Base-by-base conservation (phyloP, 2,329 filamentous ascomycete genomes). In the Diplodia sapinea region DNA sequence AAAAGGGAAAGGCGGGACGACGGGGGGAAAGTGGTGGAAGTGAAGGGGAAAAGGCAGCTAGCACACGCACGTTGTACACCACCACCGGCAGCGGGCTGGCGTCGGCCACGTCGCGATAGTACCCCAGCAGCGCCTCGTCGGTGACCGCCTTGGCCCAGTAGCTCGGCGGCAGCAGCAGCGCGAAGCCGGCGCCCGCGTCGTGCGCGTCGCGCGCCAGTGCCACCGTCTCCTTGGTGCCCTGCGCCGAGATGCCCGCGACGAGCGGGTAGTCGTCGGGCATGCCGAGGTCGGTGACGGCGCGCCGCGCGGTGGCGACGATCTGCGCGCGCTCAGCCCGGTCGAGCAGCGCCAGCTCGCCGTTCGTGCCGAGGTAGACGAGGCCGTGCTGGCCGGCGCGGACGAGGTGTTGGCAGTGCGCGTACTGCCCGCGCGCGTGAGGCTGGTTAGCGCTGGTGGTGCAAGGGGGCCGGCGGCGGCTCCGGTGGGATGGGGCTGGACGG, bases 341-440 rank as follows among this genome's bases (percentile, higher is more conserved):
- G 1, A 84, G 76, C 0, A 83, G 74, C 1, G 79, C 80, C 11
- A 82, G 76, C 68, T 84, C 83, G 38, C 80, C 83, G 54, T 82
- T 84, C 5, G 83, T 83, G 20, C 82, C 82, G 2, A 80, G 76
- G 29, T 82, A 79, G 1, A 84, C 82, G 0, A 84, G 79, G 1
- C 82, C 80, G 51, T 82, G 79, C 72, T 83, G 78, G 6, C 82
- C 83, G 2, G 78, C 78, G 47, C 76, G 77, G 38, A 83, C 78
- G 2, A 84, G 71, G 66, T 79, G 74, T 43, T 76, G 75, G 64
- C 79, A 82, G 68, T 82, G 80, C 51, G 76, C 79, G 71, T 81
- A 79, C 59, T 63, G 47, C 20, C 26, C 3, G 0, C 26, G 1
- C 3, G 26, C 26, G 26, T 26, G 26, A 26, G 26, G 26, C 4